Conservation (phyloP, 352 stramenopile species). For the Pythium vanterpoolii region DNA sequence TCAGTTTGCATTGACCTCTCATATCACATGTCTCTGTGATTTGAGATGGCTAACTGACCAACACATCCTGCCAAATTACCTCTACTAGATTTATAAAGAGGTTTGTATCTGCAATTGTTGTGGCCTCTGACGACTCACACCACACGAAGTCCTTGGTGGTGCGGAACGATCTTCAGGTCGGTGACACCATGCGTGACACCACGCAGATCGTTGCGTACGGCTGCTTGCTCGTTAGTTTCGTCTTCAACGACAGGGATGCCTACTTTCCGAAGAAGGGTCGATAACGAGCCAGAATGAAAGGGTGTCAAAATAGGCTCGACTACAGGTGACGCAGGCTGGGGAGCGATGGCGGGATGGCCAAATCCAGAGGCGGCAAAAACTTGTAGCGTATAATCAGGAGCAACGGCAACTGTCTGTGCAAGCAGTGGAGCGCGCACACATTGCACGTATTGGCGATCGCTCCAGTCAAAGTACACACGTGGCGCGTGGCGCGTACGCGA, state of each 20-base stretch:
- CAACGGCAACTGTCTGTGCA: slow-evolving; percentile 5
- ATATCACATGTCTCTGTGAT: slow-evolving; percentile 1
- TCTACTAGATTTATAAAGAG: not conserved
- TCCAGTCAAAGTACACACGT: slow-evolving; percentile 18
- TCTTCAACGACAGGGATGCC: slow-evolving; percentile 22
- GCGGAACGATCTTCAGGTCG: slow-evolving; percentile 17
- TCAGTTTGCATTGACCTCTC: slow-evolving; percentile 9
- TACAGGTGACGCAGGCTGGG: not conserved
- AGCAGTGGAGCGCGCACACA: slow-evolving; percentile 17
- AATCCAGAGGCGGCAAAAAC: not conserved
- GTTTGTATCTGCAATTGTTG: slow-evolving; percentile 13
- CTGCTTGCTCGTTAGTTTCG: slow-evolving; percentile 9
- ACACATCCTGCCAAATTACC: not conserved
- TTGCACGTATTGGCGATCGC: slow-evolving; percentile 20
- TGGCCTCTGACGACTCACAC: slow-evolving; percentile 2
- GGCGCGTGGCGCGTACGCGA: slow-evolving; percentile 24
- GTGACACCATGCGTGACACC: slow-evolving; percentile 20
- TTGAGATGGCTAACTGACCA: not conserved
- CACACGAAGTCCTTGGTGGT: slow-evolving; percentile 9
- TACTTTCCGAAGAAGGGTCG: slow-evolving; percentile 19
- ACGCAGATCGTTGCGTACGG: slow-evolving; percentile 21
- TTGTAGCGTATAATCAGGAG: not conserved
- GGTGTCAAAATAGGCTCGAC: slow-evolving; percentile 2
- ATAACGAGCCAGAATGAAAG: slow-evolving; percentile 19
- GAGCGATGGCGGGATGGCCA: not conserved